These are phyloP conservation scores for Kuraishia floccosa DNA, from an alignment of 805 yeast species.

Conservation along the genomic window DNA sequence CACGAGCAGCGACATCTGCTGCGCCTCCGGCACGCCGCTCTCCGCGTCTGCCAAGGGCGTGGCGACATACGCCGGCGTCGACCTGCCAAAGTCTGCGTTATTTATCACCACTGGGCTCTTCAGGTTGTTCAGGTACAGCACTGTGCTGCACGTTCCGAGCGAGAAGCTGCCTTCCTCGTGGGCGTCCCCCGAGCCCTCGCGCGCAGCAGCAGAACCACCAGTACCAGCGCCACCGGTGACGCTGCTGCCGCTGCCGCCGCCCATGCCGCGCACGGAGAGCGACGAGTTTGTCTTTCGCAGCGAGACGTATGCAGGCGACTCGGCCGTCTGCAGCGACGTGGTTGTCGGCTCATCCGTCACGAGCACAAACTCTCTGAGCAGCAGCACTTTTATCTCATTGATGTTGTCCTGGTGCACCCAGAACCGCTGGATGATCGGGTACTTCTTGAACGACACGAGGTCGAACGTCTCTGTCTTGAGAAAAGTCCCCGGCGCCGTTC, in stretches of 20 bases:
- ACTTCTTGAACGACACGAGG: conserved; percentile 20
- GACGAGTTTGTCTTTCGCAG: conserved; percentile 1
- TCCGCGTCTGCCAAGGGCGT: not conserved
- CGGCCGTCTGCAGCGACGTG: no score
- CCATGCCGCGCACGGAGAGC: no score
- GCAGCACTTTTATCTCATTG: conserved; percentile 36
- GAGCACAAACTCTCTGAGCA: conserved; percentile 30
- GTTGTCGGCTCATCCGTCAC: conserved; percentile 17
- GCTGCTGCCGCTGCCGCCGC: no score
- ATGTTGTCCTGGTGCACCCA: conserved; percentile 54
- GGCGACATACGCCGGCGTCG: not conserved
- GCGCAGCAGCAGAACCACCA: no score
- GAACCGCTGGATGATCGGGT: conserved; percentile 24
- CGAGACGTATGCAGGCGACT: no score
- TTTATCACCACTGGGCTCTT: not conserved
- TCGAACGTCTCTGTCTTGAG: conserved; percentile 15
- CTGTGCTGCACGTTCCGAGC: no score
- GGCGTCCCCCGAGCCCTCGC: no score
- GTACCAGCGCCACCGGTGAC: no score
- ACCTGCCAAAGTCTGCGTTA: no score
- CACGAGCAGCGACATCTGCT: conserved; percentile 16
- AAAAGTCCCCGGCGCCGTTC: not conserved
- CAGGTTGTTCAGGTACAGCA: conserved; percentile 18
- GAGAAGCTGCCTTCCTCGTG: no score
- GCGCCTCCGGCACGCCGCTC: not conserved